phyloP scores from a whole-genome alignment of 306 rosid species.

The Morella rubra region DNA sequence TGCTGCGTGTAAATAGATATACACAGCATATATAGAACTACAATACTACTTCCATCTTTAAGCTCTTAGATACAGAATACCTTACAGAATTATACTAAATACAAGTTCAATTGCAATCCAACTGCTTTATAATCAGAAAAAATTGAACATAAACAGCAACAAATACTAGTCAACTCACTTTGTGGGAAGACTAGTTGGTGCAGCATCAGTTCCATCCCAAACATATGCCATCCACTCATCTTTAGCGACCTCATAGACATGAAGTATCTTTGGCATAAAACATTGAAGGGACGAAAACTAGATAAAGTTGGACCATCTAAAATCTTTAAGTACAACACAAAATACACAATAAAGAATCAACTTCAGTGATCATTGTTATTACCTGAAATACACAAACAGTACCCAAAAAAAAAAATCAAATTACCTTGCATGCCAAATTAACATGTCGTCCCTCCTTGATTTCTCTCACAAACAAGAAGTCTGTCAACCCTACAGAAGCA shows the following conservation, averaged over 20 bases:
- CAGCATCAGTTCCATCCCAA: conserved; percentile 89
- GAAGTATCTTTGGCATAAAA: conserved; percentile 47
- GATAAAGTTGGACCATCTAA: conserved; percentile 1
- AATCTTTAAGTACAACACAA: background rate
- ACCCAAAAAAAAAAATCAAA: background rate
- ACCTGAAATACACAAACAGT: conserved; percentile 1
- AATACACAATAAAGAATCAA: background rate
- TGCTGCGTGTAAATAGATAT: conserved; percentile 1
- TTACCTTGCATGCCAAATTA: conserved; percentile 77
- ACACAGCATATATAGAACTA: conserved; percentile 9
- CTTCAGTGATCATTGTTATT: background rate
- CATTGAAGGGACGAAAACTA: conserved; percentile 20
- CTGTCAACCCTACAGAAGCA: conserved; percentile 42
- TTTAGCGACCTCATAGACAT: conserved; percentile 38
- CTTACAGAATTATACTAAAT: conserved; percentile 11
- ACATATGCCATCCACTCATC: conserved; percentile 45
- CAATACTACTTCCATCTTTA: background rate
- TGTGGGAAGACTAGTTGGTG: conserved; percentile 38
- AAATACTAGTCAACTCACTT: conserved; percentile 45
- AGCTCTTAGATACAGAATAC: background rate
- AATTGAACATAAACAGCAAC: conserved; percentile 2
- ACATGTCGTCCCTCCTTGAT: conserved; percentile 40
- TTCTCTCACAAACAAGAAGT: conserved; percentile 42
- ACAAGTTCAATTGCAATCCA: background rate
- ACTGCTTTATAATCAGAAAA: background rate